Conservation (phyloP, 495 filamentous ascomycete genomes). For the Jackrogersella multiformis region DNA sequence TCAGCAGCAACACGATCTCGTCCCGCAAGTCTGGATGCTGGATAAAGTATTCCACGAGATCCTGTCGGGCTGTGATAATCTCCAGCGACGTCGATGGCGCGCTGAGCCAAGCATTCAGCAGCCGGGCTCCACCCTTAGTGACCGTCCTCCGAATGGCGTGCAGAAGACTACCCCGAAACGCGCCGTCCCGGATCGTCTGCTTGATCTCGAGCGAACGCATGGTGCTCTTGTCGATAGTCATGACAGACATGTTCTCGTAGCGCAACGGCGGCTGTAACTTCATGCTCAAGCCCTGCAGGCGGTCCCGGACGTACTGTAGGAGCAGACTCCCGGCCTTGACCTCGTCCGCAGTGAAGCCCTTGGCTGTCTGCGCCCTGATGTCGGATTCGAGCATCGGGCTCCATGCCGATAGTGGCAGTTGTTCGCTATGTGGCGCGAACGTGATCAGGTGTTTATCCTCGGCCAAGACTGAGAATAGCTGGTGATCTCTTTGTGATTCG, state of each 20-base stretch:
- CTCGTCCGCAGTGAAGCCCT: slow-evolving; percentile 61
- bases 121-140: slow-evolving; percentile 86
- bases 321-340: slow-evolving; percentile 75
- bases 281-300: slow-evolving; percentile 80
- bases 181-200: slow-evolving; percentile 78
- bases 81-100: slow-evolving; percentile 85
- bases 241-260: slow-evolving; percentile 74
- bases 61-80: slow-evolving; percentile 80
- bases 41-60: slow-evolving; percentile 81
- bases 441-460: slow-evolving; percentile 70
- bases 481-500: slow-evolving; percentile 56
- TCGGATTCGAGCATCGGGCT: slow-evolving; percentile 75
- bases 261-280: slow-evolving; percentile 85
- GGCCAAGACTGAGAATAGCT: slow-evolving; percentile 54
- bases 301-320: slow-evolving; percentile 81
- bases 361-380: slow-evolving; percentile 54
- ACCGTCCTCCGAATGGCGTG: slow-evolving; percentile 88
- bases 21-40: slow-evolving; percentile 70
- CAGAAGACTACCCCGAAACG: slow-evolving; percentile 81
- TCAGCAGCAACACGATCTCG: slow-evolving; percentile 70
- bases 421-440: slow-evolving; percentile 56
- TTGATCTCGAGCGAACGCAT: slow-evolving; percentile 90
- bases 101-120: slow-evolving; percentile 84
- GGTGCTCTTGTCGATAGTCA: slow-evolving; percentile 91
- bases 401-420: slow-evolving; percentile 73